phyloP scores from a whole-genome alignment of 805 yeast genomes.

The Jamesozyma piceae region DNA sequence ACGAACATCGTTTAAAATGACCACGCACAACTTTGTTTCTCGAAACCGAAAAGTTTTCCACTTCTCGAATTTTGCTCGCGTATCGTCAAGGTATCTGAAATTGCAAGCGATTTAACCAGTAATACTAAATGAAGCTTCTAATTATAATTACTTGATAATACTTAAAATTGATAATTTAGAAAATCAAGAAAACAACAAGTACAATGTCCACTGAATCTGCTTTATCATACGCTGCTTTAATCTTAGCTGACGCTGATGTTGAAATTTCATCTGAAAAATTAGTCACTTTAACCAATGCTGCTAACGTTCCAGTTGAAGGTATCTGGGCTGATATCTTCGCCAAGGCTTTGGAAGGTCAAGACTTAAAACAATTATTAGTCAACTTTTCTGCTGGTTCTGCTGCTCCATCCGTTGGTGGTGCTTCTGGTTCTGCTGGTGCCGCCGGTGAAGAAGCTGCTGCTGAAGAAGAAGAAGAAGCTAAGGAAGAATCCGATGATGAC shows the following conservation, averaged over 20 bases:
- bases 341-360: slow-evolving; percentile 76
- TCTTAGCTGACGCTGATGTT: slow-evolving; percentile 93
- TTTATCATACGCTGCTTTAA: slow-evolving; percentile 96
- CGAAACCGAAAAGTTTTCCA: slow-evolving; percentile 41
- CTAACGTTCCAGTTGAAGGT: slow-evolving; percentile 60
- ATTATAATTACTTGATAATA: no score
- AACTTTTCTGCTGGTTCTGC: slow-evolving; percentile 40
- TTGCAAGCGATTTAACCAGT: no score
- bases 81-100: no score
- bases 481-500: slow-evolving; percentile 68
- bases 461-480: slow-evolving; percentile 52
- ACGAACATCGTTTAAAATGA: slow-evolving; percentile 2
- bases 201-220: slow-evolving; percentile 65
- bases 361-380: slow-evolving; percentile 61
- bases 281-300: slow-evolving; percentile 61
- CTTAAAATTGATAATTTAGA: no score
- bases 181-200: slow-evolving; percentile 20
- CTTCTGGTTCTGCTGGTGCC: slow-evolving; percentile 36
- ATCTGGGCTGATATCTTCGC: slow-evolving; percentile 62
- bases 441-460: slow-evolving; percentile 39
- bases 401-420: slow-evolving; percentile 34
- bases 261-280: slow-evolving; percentile 84
- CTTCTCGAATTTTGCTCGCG: slow-evolving; percentile 52
- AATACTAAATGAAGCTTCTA: no score
- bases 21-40: slow-evolving; percentile 28